Evolutionary conservation across 73 alveolate species (phyloP), one percentile per base, ranked within the genome.

Genomic region (Paramecium biaurelia): DNA sequence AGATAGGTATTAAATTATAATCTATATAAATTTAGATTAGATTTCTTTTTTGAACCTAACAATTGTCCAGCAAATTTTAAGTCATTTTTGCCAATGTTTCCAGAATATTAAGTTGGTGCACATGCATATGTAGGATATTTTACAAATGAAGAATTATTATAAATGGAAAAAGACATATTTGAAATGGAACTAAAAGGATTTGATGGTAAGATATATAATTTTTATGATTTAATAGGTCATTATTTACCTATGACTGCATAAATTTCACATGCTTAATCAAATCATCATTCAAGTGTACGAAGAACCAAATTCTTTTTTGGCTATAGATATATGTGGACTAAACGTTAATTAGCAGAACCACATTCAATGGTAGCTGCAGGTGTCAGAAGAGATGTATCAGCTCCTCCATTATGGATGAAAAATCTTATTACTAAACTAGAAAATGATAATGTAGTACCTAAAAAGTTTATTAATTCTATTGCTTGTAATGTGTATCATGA

Each of bases 251-350:
- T 85, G 87, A 96, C 99, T 28, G 98, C 97, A 12, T 89, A 96
- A 70, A 86, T 92, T 37, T 79, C 99, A 14, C 94, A 30, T 85
- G 93, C 95, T n/a, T 94, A 92, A 35, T 79, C 89, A 24, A 95
- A 94, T 32, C 90, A 79, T 42, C 74, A 79, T 41, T 20, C 90
- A 38, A 57, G 57, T 32, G 92, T 96, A 5, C 94, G 94, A 26
- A 95, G 99, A 82, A 95, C 98, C 0, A 96, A 96, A 90, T 96
- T 95, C 95, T 96, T 96, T 93, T 96, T 96, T 90, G 96, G 96
- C 32, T 93, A 92, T 18, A 86, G 99, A 84, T 96, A 96, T 82
- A 92, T 96, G 96, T 96, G 99, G 99, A 95, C 98, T 23, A 79
- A 90, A 28, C 59, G 74, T 20, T 88, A 96, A 90, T 67, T 96